These are phyloP conservation scores for Gardenia jasminoides DNA, from an alignment of 257 asterid genomes.

Conservation along the genomic window DNA sequence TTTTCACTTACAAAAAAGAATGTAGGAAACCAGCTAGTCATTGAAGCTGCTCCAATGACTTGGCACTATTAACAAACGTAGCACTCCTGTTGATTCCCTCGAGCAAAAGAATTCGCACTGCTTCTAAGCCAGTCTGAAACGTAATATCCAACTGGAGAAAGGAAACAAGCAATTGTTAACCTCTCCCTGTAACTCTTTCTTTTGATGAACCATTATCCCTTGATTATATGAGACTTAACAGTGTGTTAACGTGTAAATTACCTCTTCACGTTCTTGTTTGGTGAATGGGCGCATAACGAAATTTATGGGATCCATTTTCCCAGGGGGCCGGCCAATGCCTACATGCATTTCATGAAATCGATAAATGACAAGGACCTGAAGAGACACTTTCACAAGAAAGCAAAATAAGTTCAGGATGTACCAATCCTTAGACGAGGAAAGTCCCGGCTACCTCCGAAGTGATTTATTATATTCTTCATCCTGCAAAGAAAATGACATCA, in stretches of 20 bases:
- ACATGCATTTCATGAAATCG: constrained; percentile 4
- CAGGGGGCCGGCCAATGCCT: constrained; percentile 98
- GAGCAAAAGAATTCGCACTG: constrained; percentile 68
- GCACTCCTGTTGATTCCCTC: constrained; percentile 74
- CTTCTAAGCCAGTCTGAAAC: constrained; percentile 70
- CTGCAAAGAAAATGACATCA: constrained; percentile 34
- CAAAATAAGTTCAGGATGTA: constrained; percentile 22
- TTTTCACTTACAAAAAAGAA: background rate
- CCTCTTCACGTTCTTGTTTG: constrained; percentile 81
- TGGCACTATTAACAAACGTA: constrained; percentile 72
- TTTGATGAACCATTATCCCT: background rate
- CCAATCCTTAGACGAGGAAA: constrained; percentile 94
- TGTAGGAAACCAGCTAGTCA: background rate
- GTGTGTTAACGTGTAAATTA: constrained; percentile 18
- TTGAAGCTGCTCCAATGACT: constrained; percentile 34
- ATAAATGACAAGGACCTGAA: background rate
- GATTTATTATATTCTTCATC: constrained; percentile 82
- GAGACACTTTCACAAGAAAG: background rate
- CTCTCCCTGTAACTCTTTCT: background rate
- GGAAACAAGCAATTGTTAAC: constrained; percentile 5
- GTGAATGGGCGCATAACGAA: constrained; percentile 83
- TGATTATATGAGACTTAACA: background rate
- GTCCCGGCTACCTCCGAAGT: constrained; percentile 73
- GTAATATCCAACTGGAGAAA: constrained; percentile 73
- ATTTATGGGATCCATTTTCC: constrained; percentile 74